These are phyloP conservation scores for Trichoderma reesei DNA, from an alignment of 495 filamentous ascomycete species.

Conservation along the genomic window DNA sequence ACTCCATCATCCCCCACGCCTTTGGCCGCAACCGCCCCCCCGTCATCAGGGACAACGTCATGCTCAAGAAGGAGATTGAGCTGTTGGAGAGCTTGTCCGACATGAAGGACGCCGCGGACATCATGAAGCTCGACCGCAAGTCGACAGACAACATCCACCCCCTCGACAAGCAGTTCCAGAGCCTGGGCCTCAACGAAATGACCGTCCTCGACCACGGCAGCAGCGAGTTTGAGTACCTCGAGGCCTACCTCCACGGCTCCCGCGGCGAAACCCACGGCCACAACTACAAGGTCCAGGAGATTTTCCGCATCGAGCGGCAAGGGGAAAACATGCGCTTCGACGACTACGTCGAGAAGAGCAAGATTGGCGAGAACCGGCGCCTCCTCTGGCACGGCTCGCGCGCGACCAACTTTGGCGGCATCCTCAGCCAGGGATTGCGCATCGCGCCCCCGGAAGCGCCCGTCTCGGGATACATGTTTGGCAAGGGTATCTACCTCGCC, in stretches of 20 bases:
- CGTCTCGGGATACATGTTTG: slow-evolving; percentile 67
- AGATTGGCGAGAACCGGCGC: slow-evolving; percentile 43
- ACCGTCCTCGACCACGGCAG: slow-evolving; percentile 48
- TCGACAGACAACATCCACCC: slow-evolving; percentile 43
- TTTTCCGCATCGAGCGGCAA: slow-evolving; percentile 73
- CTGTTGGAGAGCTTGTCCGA: slow-evolving; percentile 68
- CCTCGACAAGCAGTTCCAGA: slow-evolving; percentile 60
- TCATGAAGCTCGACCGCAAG: slow-evolving; percentile 56
- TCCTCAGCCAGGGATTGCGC: slow-evolving; percentile 72
- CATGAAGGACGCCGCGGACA: slow-evolving; percentile 71
- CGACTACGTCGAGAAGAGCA: slow-evolving; percentile 31
- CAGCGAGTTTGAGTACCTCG: slow-evolving; percentile 53
- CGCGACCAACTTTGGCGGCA: slow-evolving; percentile 71
- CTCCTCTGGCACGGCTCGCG: slow-evolving; percentile 82
- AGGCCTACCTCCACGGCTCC: slow-evolving; percentile 55
- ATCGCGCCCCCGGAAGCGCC: slow-evolving; percentile 82
- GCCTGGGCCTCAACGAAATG: slow-evolving; percentile 68
- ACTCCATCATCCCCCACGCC: slow-evolving; percentile 69
- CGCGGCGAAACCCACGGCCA: slow-evolving; percentile 50
- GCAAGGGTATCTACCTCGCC: slow-evolving; percentile 84
- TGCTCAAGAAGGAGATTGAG: slow-evolving; percentile 64
- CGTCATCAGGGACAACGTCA: slow-evolving; percentile 39
- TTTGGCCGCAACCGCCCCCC: slow-evolving; percentile 69
- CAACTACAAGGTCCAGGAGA: slow-evolving; percentile 54
- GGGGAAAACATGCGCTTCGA: slow-evolving; percentile 63